Percentiles rank a stretch among this genome's conserved stretches.
These are phyloP conservation scores for Pisolithus albus DNA, from an alignment of 768 basidiomycete genomes.

Conservation along the genomic window DNA sequence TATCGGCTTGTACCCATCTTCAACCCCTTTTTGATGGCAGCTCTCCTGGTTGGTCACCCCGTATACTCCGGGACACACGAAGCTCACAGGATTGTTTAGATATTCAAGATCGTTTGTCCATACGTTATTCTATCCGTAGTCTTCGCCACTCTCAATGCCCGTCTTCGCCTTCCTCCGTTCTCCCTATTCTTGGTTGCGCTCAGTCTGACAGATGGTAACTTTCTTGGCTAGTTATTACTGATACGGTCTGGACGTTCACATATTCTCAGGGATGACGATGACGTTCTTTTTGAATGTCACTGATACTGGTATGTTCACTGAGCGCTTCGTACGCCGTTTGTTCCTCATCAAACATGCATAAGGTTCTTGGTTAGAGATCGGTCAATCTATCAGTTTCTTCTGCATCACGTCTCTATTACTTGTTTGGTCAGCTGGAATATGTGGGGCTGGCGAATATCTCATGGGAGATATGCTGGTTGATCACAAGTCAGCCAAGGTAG, in stretches of 20 bases:
- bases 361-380: slow-evolving; percentile 88
- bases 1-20: slow-evolving; percentile 84
- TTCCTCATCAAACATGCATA: slow-evolving; percentile 12
- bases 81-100: slow-evolving; percentile 30
- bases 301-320: slow-evolving; percentile 55
- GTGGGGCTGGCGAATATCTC: slow-evolving; percentile 63
- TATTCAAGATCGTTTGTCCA: slow-evolving; percentile 79
- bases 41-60: slow-evolving; percentile 47
- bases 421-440: slow-evolving; percentile 74
- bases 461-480: slow-evolving; percentile 38
- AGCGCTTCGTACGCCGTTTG: slow-evolving; percentile 1
- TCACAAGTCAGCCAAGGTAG: slow-evolving; percentile 11
- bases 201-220: slow-evolving; percentile 61
- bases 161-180: slow-evolving; percentile 66
- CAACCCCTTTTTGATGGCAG: slow-evolving; percentile 77
- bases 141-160: slow-evolving; percentile 63
- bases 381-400: slow-evolving; percentile 84
- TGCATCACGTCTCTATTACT: slow-evolving; percentile 74
- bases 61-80: not conserved
- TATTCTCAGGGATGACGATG: slow-evolving; percentile 62
- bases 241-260: not conserved
- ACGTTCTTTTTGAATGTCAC: slow-evolving; percentile 80
- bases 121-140: slow-evolving; percentile 68
- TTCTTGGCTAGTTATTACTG: slow-evolving; percentile 35
- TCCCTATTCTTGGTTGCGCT: slow-evolving; percentile 74